Conservation (phyloP, 768 basidiomycete genomes). For the Butyriboletus loyo region DNA sequence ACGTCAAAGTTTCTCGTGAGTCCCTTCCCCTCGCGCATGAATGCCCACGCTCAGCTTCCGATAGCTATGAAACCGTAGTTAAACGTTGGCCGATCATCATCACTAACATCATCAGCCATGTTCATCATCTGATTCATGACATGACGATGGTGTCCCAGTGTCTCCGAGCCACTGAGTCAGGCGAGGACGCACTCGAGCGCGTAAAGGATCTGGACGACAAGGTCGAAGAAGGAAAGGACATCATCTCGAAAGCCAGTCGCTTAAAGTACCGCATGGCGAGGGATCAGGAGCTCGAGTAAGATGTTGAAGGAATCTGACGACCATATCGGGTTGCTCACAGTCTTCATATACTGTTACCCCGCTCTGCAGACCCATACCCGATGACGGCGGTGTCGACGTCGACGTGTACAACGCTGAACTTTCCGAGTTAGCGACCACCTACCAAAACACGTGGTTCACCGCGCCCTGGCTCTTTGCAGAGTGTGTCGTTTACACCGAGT, state of each 20-base stretch:
- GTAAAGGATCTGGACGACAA: conserved; percentile 36
- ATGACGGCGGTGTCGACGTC: conserved; percentile 71
- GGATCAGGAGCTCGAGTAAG: conserved; percentile 67
- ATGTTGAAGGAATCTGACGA: not conserved
- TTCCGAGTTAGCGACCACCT: conserved; percentile 40
- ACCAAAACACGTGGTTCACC: conserved; percentile 79
- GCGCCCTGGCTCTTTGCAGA: conserved; percentile 97
- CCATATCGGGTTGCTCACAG: not conserved
- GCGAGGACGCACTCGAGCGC: conserved; percentile 8
- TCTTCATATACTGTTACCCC: not conserved
- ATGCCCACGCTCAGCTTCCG: not conserved
- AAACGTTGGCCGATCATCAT: conserved; percentile 85
- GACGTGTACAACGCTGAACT: conserved; percentile 80
- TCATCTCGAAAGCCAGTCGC: conserved; percentile 71
- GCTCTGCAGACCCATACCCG: conserved; percentile 54
- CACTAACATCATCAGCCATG: conserved; percentile 71
- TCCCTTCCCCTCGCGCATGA: not conserved
- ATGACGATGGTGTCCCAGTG: conserved; percentile 43
- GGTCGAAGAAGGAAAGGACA: conserved; percentile 70
- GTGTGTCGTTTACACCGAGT: conserved; percentile 41
- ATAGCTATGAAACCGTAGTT: conserved; percentile 74
- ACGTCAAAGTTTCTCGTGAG: conserved; percentile 62
- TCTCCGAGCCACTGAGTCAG: conserved; percentile 8
- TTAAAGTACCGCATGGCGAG: conserved; percentile 89
- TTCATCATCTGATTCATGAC: conserved; percentile 68